Evolutionary conservation across 345 rosid species (phyloP), one percentile per base, ranked within the genome.

Genomic region (Eucalyptus grandis): DNA sequence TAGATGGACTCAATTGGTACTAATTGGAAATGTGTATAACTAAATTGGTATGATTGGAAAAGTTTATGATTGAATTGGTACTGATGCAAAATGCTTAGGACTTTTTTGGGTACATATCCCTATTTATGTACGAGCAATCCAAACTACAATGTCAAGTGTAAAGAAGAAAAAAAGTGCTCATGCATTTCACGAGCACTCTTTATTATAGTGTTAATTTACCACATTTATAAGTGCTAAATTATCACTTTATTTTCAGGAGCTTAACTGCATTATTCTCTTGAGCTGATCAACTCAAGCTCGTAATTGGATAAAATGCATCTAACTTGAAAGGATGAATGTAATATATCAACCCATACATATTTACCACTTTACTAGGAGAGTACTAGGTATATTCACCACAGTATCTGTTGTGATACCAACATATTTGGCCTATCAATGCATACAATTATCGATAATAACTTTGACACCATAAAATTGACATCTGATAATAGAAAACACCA

Each of bases 401-500:
- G n/a, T 14, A 30, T 2, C 2, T 30, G 3, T 62, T 30, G 19
- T 4, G 9, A 30, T 4, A 62, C 72, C n/a, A 30, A 30, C 72
- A 62, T 30, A 62, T 62, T 62, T 31, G 7, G 17, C 47, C 47
- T 46, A 46, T 0, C 47, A 46, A 46, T 3, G 2, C 1, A 46
- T 46, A 46, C 47, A 9, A 46, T 46, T 46, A 1, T 46, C 47
- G 0, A 46, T 46, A 46, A 46, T 9, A 46, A 46, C 47, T 46
- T 46, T 46, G 47, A 46, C 47, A 9, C 47, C 2, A 46, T 9
- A 46, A 27, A 65, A 11, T n/a, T 65, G 9, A n/a, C 72, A 14
- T 14, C 1, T 14, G 9, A 30, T 7, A 65, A 1, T 0, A 30
- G 2, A 30, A 65, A 14, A 13, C 19, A 7, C 9, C 17, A 65